These are phyloP conservation scores for Neoboletus subvelutipes DNA, from an alignment of 768 basidiomycete species.

Conservation along the genomic window DNA sequence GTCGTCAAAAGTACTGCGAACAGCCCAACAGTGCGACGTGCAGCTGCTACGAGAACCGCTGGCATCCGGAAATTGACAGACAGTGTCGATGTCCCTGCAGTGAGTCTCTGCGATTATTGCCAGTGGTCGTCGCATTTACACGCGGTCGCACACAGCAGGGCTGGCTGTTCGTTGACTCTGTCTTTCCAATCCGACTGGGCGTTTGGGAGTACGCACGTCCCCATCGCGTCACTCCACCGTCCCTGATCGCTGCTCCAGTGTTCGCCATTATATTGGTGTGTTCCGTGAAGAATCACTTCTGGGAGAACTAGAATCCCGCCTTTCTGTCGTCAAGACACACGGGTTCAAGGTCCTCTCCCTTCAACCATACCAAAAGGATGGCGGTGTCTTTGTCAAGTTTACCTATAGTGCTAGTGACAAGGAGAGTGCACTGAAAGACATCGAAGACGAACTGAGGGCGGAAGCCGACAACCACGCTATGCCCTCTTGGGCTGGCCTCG, in stretches of 20 bases:
- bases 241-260: constrained; percentile 37
- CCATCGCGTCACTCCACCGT: neutral
- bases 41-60: neutral
- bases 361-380: constrained; percentile 73
- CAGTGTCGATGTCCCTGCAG: constrained; percentile 7
- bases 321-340: constrained; percentile 53
- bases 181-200: constrained; percentile 73
- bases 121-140: constrained; percentile 8
- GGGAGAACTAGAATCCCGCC: constrained; percentile 42
- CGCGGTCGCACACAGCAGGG: constrained; percentile 38
- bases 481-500: constrained; percentile 61
- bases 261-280: constrained; percentile 63
- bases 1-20: neutral
- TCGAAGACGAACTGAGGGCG: constrained; percentile 49
- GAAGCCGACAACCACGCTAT: constrained; percentile 49
- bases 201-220: constrained; percentile 63
- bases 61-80: constrained; percentile 10
- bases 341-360: constrained; percentile 62
- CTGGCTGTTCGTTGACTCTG: constrained; percentile 73
- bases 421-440: constrained; percentile 42
- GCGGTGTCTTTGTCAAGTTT: constrained; percentile 82
- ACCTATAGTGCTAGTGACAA: constrained; percentile 45
- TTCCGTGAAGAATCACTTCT: constrained; percentile 61
- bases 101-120: constrained; percentile 16
- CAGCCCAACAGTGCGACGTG: constrained; percentile 5